Evolutionary conservation across 331 rosid species (phyloP), one percentile per base, ranked within the genome.

Genomic region (Malus hybrid): DNA sequence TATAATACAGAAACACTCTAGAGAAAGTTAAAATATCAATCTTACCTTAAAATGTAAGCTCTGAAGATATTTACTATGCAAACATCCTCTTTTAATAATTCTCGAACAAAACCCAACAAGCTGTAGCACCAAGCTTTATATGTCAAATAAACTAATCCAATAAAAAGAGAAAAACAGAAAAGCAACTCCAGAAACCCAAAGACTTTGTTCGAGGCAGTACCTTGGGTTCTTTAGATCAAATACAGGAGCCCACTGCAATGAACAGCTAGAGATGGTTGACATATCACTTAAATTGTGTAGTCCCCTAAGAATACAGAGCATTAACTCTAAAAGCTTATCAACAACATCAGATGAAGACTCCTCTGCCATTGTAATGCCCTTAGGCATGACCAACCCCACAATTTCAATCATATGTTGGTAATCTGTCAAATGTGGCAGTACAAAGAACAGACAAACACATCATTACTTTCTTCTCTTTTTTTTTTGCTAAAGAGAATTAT

Each of bases 241-340:
- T 71, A 90, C 79, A n/a, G 93, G 88, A 81, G 91, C 85, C 99
- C 97, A 94, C 52, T 78, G 87, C 83, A 85, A 46, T 32, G 93
- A 90, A 82, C 95, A 90, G 59, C 71, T 76, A 19, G 88, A 82
- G 83, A 94, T 85, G 33, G 80, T 62, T 56, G 89, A 76, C 73
- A 77, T 54, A 61, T 83, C 79, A 77, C 67, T 71, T 75, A 22
- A 70, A 79, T 63, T 70, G 81, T 81, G 82, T 65, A 94, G 87
- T 74, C 97, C 97, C 39, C 82, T 80, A 22, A 91, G 95, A 83
- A 90, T 86, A 61, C 75, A 85, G 68, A 86, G 46, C 90, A 92
- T 92, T 78, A 91, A 84, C 70, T 88, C 76, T 78, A 94, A 75
- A 84, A 87, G 71, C 83, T 82, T 72, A 72, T 87, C 88, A 71